Percentiles rank a stretch among this genome's conserved stretches.
Conservation (phyloP, 441 rosid genomes). For the Macaranga tanarius region DNA sequence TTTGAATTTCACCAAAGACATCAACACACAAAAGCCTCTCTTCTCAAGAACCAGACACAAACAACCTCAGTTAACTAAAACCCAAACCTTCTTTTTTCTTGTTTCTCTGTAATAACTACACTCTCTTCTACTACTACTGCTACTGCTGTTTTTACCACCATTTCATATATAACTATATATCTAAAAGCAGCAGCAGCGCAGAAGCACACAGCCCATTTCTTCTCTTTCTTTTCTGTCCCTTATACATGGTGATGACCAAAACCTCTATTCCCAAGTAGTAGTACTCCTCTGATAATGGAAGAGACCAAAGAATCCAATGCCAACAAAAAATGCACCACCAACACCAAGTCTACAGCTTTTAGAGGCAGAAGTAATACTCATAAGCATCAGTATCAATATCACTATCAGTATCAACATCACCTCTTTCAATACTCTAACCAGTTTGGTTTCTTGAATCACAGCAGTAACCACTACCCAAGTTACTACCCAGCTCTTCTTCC, state of each 20-base stretch:
- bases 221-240: constrained; percentile 18
- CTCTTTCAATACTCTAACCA: constrained; percentile 50
- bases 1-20: constrained; percentile 17
- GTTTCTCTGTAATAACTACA: constrained; percentile 3
- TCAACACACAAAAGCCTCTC: constrained; percentile 9
- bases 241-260: constrained; percentile 2
- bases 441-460: constrained; percentile 40
- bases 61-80: constrained; percentile 29
- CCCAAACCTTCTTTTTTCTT: constrained; percentile 8
- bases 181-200: constrained; percentile 2
- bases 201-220: constrained; percentile 10
- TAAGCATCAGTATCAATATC: constrained; percentile 42
- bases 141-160: constrained; percentile 9
- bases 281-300: constrained; percentile 52
- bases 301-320: constrained; percentile 54
- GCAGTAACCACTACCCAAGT: constrained; percentile 41
- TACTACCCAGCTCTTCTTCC: constrained; percentile 77
- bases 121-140: constrained; percentile 25
- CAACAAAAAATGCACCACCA: constrained; percentile 47
- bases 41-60: constrained; percentile 27
- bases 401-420: constrained; percentile 35
- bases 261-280: constrained; percentile 1
- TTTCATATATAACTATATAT: neutral
- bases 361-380: constrained; percentile 40
- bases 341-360: constrained; percentile 45